phyloP scores from a whole-genome alignment of 2,329 filamentous ascomycete species.

The Pseudogymnoascus sp. region DNA sequence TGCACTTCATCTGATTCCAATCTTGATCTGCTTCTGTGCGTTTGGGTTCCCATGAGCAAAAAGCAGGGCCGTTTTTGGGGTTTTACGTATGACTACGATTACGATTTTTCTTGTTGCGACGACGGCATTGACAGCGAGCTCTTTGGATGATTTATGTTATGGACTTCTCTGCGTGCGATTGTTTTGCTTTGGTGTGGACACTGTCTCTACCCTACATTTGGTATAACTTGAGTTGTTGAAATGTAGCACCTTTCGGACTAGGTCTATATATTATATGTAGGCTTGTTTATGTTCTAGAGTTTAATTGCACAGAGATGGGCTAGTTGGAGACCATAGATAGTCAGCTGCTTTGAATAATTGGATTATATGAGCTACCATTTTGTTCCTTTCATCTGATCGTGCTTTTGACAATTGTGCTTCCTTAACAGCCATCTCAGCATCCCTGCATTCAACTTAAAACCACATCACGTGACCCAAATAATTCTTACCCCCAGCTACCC shows the following conservation, averaged over 20 bases:
- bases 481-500: neutral
- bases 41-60: neutral
- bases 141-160: neutral
- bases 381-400: neutral
- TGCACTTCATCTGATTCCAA: conserved; percentile 24
- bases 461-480: neutral
- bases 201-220: neutral
- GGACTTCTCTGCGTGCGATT: neutral
- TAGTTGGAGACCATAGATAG: neutral
- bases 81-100: neutral
- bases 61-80: neutral
- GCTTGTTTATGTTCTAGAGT: neutral
- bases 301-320: neutral
- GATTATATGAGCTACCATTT: neutral
- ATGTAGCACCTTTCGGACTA: neutral
- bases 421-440: neutral
- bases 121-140: neutral
- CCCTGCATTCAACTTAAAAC: neutral
- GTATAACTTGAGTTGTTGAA: neutral
- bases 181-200: neutral
- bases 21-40: neutral
- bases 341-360: conserved; percentile 4
- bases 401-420: neutral
- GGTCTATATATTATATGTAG: neutral
- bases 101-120: neutral